Base-by-base conservation (phyloP, 2,329 filamentous ascomycete genomes). In the Cordyceps fumosorosea region DNA sequence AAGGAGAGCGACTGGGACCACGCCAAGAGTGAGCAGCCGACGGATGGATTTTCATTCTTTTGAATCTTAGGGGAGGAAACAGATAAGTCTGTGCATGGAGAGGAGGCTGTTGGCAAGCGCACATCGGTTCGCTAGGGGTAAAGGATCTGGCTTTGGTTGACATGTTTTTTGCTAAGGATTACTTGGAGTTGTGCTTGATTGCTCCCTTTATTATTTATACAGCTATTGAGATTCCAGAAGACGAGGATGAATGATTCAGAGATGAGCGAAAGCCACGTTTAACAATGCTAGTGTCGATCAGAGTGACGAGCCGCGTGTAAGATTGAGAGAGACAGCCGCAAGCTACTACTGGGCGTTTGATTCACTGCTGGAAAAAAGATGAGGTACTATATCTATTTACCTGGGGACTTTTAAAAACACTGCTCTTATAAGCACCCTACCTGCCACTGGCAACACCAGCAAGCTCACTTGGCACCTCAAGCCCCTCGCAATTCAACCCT, bases 1-100 rank as follows among this genome's bases (percentile, higher is more conserved):
- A 56, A 63, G 18, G 64, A 63, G 3, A 63, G 65, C 20, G 18
- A 32, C 26, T 56, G 29, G 29, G 16, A 20, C 48, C 24, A 34
- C 8, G 20, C 51, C 45, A 59, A 51, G 56, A 51, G 32, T 1
- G 47, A 59, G 47, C 1, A 26, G 20, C 18, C 22, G 2, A 22
- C 18, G n/a, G 56, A 59, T 12, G 47, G 24, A 8, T 50, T 59
- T 11, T 10, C 10, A 5, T 8, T 18, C 5, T 59, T 59, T 18
- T 51, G 16, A 59, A 8, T 18, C 16, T 44, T n/a, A n/a, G 14
- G 16, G 5, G 37, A 18, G 40, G 40, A n/a, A 44, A 18, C 6
- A 44, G 42, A 20, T 20, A 16, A n/a, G 16, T 6, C 42, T 44
- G 42, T 20, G n/a, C n/a, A 44, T 8, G 42, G 6, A 18, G 37